These are phyloP conservation scores for Pholiota adiposa DNA, from an alignment of 1,284 basidiomycete species.

Conservation along the genomic window DNA sequence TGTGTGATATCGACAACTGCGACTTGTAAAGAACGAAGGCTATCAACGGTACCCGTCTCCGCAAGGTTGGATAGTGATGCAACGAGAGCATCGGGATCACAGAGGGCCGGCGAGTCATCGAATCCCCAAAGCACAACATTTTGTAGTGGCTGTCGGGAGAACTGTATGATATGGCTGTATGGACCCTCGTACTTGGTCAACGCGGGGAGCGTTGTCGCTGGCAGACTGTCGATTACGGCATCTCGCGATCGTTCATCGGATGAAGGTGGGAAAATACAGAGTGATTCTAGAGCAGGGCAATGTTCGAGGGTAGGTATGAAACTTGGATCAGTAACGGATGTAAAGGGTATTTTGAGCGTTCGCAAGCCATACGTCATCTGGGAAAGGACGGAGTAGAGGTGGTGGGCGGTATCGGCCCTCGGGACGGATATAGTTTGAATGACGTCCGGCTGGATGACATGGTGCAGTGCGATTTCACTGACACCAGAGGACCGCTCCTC, in stretches of 20 bases:
- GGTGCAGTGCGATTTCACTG: slow-evolving; percentile 25
- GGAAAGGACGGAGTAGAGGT: slow-evolving; percentile 30
- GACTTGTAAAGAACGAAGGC: slow-evolving; percentile 25
- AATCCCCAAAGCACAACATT: slow-evolving; percentile 31
- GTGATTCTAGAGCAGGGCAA: slow-evolving; percentile 30
- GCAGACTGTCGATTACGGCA: slow-evolving; percentile 19
- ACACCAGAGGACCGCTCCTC: slow-evolving; percentile 31
- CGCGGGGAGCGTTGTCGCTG: slow-evolving; percentile 21
- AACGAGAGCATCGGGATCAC: slow-evolving; percentile 26
- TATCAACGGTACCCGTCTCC: slow-evolving; percentile 18
- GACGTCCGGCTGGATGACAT: slow-evolving; percentile 32
- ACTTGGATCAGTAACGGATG: slow-evolving; percentile 23
- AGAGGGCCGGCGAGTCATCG: slow-evolving; percentile 26
- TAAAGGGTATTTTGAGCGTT: slow-evolving; percentile 30
- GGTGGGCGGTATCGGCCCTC: slow-evolving; percentile 30
- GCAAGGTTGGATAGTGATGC: slow-evolving; percentile 24
- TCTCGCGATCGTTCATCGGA: slow-evolving; percentile 24
- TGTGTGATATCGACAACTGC: slow-evolving; percentile 27
- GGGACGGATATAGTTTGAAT: slow-evolving; percentile 34
- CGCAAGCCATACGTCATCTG: slow-evolving; percentile 25
- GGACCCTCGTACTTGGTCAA: slow-evolving; percentile 34
- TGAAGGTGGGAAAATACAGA: slow-evolving; percentile 31
- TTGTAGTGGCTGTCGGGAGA: slow-evolving; percentile 26
- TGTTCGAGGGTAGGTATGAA: slow-evolving; percentile 30
- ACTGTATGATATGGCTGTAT: slow-evolving; percentile 27